Evolutionary conservation across 495 filamentous ascomycete species (phyloP).

Genomic region (Lophiostoma macrostomum): DNA sequence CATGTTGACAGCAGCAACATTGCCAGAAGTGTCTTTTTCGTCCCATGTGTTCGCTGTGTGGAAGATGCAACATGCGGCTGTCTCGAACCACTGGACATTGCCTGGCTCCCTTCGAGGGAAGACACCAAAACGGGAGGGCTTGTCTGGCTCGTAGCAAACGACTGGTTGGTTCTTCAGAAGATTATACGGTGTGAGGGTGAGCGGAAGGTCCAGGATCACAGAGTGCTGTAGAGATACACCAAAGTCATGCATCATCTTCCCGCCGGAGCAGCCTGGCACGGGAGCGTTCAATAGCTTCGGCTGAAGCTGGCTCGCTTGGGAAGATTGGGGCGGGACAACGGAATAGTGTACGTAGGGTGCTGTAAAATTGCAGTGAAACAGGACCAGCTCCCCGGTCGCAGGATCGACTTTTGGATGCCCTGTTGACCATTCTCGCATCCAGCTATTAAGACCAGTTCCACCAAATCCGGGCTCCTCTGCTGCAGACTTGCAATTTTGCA

Average conservation of each 20-base stretch:
- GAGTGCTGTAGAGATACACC: constrained; percentile 59
- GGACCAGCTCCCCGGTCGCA: constrained; percentile 57
- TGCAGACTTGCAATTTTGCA: constrained; percentile 10
- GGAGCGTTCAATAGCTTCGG: constrained; percentile 45
- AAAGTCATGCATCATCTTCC: constrained; percentile 73
- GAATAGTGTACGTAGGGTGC: constrained; percentile 65
- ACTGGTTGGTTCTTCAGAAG: constrained; percentile 51
- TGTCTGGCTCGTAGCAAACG: constrained; percentile 52
- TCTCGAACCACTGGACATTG: constrained; percentile 61
- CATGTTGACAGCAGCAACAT: constrained; percentile 51
- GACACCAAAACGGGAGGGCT: constrained; percentile 57
- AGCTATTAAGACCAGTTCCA: constrained; percentile 50
- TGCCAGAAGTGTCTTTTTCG: constrained; percentile 20
- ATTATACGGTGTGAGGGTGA: constrained; percentile 60
- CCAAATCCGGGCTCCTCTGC: constrained; percentile 45
- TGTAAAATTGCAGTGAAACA: constrained; percentile 59
- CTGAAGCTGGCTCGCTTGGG: not conserved
- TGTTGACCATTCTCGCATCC: constrained; percentile 66
- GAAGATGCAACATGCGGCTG: constrained; percentile 60
- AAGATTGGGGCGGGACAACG: constrained; percentile 46
- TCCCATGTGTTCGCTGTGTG: constrained; percentile 69
- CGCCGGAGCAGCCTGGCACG: constrained; percentile 55
- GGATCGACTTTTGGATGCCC: constrained; percentile 64
- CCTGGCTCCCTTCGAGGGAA: constrained; percentile 58
- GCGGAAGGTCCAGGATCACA: constrained; percentile 63